A percentile compares a stretch with the other conserved stretches of the same genome.
Conservation (phyloP, 352 stramenopile species). For the Phytopythium helicoides region DNA sequence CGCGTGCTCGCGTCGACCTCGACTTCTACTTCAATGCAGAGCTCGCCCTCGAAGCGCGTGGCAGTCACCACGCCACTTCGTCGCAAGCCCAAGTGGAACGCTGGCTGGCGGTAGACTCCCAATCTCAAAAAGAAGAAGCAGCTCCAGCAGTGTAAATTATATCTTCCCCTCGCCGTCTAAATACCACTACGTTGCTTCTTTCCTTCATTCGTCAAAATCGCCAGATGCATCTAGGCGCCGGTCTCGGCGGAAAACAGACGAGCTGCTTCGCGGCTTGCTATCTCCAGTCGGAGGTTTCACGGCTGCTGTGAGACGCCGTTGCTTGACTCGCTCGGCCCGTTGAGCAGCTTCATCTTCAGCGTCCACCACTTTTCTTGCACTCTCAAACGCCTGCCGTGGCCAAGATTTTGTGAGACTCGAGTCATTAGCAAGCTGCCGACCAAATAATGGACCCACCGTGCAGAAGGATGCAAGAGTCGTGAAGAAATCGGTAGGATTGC, state of each 20-base stretch:
- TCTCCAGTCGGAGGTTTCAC: no score
- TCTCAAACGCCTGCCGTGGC: slow-evolving; percentile 63
- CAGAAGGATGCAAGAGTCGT: slow-evolving; percentile 83
- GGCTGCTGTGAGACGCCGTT: slow-evolving; percentile 2
- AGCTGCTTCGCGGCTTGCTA: slow-evolving; percentile 1
- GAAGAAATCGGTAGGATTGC: slow-evolving; percentile 75
- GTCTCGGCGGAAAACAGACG: slow-evolving; percentile 1
- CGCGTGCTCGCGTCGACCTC: slow-evolving; percentile 36
- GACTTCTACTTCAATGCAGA: slow-evolving; percentile 9
- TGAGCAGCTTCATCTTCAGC: slow-evolving; percentile 49
- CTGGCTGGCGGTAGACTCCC: slow-evolving; percentile 59
- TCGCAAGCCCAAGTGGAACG: slow-evolving; percentile 60
- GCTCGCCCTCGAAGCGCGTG: slow-evolving; percentile 22
- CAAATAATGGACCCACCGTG: slow-evolving; percentile 17
- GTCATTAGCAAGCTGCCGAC: background rate
- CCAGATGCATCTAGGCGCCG: background rate
- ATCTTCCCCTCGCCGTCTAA: background rate
- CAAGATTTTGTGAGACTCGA: no score
- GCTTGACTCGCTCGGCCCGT: slow-evolving; percentile 57
- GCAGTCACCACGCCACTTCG: slow-evolving; percentile 28
- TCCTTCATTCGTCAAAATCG: background rate
- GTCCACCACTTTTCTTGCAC: slow-evolving; percentile 68
- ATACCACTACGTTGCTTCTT: background rate
- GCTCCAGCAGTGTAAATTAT: slow-evolving; percentile 7
- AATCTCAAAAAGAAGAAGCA: no score